Base-by-base conservation (phyloP, 768 basidiomycete genomes). In the Macrolepiota albuminosa region DNA sequence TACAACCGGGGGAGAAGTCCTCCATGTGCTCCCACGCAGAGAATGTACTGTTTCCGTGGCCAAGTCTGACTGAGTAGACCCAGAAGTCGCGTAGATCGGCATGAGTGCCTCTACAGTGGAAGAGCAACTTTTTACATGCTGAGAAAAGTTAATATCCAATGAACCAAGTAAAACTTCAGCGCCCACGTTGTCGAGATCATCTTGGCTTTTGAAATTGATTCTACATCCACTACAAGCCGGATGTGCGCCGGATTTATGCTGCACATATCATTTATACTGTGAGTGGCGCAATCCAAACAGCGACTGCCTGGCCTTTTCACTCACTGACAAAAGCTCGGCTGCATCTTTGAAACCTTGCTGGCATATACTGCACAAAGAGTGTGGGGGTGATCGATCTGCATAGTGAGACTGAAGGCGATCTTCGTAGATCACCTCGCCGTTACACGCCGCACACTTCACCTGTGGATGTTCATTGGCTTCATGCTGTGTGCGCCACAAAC, bases 351-450 rank as follows among this genome's bases (percentile, higher is more conserved):
- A 53, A 18, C 39, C 51, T n/a, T 52, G n/a, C 16, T 47, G 21
- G 18, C 50, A 59, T 24, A 46, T 18, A 6, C 24, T 24, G 24
- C 58, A 59, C 16, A 50, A 34, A 2, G 51, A 50, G 13, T 59
- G 50, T 3, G 51, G 51, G 6, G 50, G 58, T 1, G 42, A 36
- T 21, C 51, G 40, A 37, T 53, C 58, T 36, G 40, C 34, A 34
- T 53, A 59, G 34, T 59, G 58, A 34, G 26, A 14, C 18, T 46
- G 42, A 45, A 59, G 50, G 5, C 14, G 40, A 47, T 59, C 58
- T 36, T 52, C 40, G 33, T 47, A 36, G n/a, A 59, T 24, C 9
- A 53, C 5, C 16, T 59, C 51, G 10, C 51, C 51, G 7, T 53
- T 46, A 42, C 58, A 59, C 33, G 34, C 10, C 9, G 31, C 11